Evolutionary conservation across 2,329 filamentous ascomycete species (phyloP).

Genomic region (Sclerotinia trifoliorum): DNA sequence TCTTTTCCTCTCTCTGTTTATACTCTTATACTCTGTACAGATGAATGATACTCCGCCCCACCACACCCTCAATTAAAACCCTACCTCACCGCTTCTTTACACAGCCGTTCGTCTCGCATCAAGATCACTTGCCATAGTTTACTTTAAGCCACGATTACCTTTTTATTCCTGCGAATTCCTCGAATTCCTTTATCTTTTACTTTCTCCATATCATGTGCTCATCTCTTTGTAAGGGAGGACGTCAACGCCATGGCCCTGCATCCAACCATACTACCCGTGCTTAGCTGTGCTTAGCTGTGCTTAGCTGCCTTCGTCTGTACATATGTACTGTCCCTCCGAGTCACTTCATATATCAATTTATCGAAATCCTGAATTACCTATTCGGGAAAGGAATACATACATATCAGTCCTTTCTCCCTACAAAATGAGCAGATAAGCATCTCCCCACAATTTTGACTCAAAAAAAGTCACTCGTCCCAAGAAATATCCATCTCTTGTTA

Average conservation of each 20-base stretch:
- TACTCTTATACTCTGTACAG: neutral
- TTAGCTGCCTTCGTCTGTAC: conserved; percentile 1
- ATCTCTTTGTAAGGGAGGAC: neutral
- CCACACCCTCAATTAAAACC: conserved; percentile 10
- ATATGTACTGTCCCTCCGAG: neutral
- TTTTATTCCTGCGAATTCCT: conserved; percentile 1
- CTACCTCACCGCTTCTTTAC: conserved; percentile 9
- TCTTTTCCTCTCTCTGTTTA: too few relatives aligned
- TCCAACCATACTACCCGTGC: conserved; percentile 9
- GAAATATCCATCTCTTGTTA: conserved; percentile 8
- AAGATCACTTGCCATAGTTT: neutral
- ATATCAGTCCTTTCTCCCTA: neutral
- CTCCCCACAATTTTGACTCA: conserved; percentile 19
- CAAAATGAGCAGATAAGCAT: conserved; percentile 10
- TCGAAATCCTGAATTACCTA: conserved; percentile 1
- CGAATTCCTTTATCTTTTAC: neutral
- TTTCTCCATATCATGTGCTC: neutral
- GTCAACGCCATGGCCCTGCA: conserved; percentile 10
- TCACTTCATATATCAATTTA: conserved; percentile 1
- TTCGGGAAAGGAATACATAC: conserved; percentile 14
- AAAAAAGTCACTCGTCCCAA: conserved; percentile 17
- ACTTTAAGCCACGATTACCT: neutral
- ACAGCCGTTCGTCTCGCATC: conserved; percentile 2
- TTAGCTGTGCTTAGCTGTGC: neutral
- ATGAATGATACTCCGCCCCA: conserved; percentile 12